Percentiles rank a stretch among this genome's conserved stretches.
phyloP scores from a whole-genome alignment of 75 land plant species.

The Sequoiadendron giganteum region DNA sequence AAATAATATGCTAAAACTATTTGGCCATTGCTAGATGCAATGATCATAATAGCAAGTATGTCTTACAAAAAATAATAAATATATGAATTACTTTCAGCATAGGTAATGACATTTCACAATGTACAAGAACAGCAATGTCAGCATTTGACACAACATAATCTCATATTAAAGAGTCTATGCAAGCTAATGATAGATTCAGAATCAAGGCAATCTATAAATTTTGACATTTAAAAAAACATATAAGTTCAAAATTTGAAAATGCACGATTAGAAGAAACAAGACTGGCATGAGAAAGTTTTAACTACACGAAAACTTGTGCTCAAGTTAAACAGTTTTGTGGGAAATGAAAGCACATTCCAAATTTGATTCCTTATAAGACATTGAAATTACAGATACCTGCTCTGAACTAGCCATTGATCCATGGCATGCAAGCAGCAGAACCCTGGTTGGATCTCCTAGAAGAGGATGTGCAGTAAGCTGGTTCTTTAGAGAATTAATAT shows the following conservation, averaged over 20 bases:
- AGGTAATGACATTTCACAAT: neutral
- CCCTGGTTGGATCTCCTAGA: conserved; percentile 31
- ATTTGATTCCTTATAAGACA: neutral
- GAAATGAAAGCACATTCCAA: neutral
- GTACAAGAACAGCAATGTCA: too few species aligned
- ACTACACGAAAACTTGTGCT: neutral
- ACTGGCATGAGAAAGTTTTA: neutral
- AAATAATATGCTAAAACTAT: neutral
- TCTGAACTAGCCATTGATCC: conserved; percentile 58
- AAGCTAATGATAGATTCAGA: neutral
- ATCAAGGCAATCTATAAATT: neutral
- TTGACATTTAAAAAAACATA: neutral
- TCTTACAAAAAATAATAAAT: neutral
- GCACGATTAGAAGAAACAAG: neutral
- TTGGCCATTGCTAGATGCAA: neutral
- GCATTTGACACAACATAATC: neutral
- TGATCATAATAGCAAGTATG: neutral
- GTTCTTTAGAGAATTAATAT: conserved; percentile 40
- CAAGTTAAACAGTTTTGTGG: neutral
- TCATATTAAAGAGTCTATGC: neutral
- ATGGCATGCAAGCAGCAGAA: conserved; percentile 46
- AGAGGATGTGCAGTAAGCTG: conserved; percentile 38
- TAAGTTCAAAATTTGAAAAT: neutral
- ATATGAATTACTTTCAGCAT: neutral
- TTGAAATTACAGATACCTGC: conserved; percentile 24